Percentiles rank a stretch among this genome's conserved stretches.
Evolutionary conservation across 306 rosid genomes (phyloP).

Genomic region (Pyrus betulifolia): DNA sequence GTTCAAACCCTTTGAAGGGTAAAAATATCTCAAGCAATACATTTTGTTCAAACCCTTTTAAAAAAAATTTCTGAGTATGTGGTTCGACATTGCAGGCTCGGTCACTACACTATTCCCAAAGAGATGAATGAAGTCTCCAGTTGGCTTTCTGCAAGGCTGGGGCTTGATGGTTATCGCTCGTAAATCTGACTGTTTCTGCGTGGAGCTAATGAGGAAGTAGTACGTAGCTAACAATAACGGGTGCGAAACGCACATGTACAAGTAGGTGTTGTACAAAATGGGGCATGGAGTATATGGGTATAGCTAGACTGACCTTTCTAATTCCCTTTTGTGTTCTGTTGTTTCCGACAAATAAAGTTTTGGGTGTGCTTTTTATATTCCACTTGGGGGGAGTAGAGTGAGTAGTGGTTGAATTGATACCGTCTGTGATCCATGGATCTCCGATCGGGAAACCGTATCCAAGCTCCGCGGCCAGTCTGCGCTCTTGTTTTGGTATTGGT

Average conservation of each 20-base stretch:
- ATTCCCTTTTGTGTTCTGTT: conserved; percentile 26
- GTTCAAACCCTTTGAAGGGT: conserved; percentile 88
- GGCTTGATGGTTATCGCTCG: conserved; percentile 55
- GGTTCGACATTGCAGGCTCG: conserved; percentile 58
- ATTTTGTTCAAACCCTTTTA: background rate
- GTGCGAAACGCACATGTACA: conserved; percentile 16
- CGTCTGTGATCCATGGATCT: too few species aligned
- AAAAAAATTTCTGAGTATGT: background rate
- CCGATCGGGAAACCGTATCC: too few species aligned
- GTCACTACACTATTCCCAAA: conserved; percentile 91
- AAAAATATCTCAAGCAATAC: background rate
- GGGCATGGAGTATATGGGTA: conserved; percentile 38
- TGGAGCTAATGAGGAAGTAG: conserved; percentile 11
- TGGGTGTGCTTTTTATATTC: conserved; percentile 22
- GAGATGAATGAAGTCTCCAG: conserved; percentile 94
- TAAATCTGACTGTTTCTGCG: conserved; percentile 1
- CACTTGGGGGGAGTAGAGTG: conserved; percentile 24
- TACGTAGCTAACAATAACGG: conserved; percentile 25
- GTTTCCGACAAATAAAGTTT: conserved; percentile 35
- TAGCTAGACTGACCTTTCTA: conserved; percentile 30
- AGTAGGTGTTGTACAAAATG: conserved; percentile 33
- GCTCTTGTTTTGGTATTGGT: background rate
- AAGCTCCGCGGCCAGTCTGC: too few species aligned
- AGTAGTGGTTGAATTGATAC: background rate
- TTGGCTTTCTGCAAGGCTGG: conserved; percentile 79